These are phyloP conservation scores for Tanacetum coccineum DNA, from an alignment of 129 eudicot genomes.

Conservation along the genomic window DNA sequence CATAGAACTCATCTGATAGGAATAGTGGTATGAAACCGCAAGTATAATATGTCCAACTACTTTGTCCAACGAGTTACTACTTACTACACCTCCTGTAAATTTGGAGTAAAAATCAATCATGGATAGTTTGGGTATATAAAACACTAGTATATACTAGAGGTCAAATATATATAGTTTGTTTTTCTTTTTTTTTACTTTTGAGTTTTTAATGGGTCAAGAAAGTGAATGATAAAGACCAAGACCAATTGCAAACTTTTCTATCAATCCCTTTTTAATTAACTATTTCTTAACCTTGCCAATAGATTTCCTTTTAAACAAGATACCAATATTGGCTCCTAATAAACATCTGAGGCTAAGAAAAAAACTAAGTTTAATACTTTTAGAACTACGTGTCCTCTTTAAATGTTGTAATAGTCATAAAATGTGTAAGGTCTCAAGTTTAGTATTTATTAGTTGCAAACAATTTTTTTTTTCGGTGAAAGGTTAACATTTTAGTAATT, in stretches of 20 bases:
- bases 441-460: too few relatives aligned
- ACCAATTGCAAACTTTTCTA: not conserved
- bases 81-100: not conserved
- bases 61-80: not conserved
- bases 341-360: too few relatives aligned
- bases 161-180: not conserved
- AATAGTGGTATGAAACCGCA: too few relatives aligned
- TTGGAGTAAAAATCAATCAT: slow-evolving; percentile 6
- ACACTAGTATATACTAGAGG: not conserved
- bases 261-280: not conserved
- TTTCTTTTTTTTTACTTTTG: not conserved
- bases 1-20: too few relatives aligned
- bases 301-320: not conserved
- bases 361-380: too few relatives aligned
- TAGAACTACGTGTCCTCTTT: not conserved
- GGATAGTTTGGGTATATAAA: not conserved
- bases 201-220: slow-evolving; percentile 6
- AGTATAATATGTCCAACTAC: not conserved
- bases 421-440: too few relatives aligned
- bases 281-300: slow-evolving; percentile 3
- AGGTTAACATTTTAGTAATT: too few relatives aligned
- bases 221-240: slow-evolving; percentile 11
- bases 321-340: not conserved
- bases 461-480: too few relatives aligned
- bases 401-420: too few relatives aligned